Percentiles rank a stretch among this genome's conserved stretches.
phyloP scores from a whole-genome alignment of 1,139 yeast genomes.

The Candida labiduridarum region DNA sequence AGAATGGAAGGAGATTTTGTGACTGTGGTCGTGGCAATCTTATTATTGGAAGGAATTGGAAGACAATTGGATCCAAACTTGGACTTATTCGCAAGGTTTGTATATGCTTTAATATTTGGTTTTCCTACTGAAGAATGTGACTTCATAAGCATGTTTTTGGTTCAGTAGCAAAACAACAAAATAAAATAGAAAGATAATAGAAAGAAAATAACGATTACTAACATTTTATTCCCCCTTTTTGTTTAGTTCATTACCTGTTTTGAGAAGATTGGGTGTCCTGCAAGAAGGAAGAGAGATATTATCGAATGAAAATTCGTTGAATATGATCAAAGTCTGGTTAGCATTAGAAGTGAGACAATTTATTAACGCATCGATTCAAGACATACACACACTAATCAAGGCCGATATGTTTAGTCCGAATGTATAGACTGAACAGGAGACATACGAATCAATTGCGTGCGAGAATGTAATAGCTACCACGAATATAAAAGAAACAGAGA shows the following conservation, averaged over 20 bases:
- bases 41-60: slow-evolving; percentile 91
- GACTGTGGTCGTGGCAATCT: slow-evolving; percentile 88
- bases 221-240: slow-evolving; percentile 14
- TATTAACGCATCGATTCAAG: slow-evolving; percentile 82
- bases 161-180: slow-evolving; percentile 6
- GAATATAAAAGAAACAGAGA: neutral
- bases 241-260: slow-evolving; percentile 78
- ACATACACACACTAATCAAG: slow-evolving; percentile 52
- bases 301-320: slow-evolving; percentile 60
- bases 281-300: slow-evolving; percentile 65
- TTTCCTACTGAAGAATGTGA: slow-evolving; percentile 48
- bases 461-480: neutral
- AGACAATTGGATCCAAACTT: slow-evolving; percentile 89
- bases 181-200: slow-evolving; percentile 16
- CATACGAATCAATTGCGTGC: neutral
- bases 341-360: slow-evolving; percentile 88
- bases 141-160: slow-evolving; percentile 12
- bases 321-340: slow-evolving; percentile 90
- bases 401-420: slow-evolving; percentile 55
- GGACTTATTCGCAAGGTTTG: slow-evolving; percentile 93
- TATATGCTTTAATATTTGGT: slow-evolving; percentile 64
- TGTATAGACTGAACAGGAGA: slow-evolving; percentile 20
- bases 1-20: slow-evolving; percentile 97
- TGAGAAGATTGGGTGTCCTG: slow-evolving; percentile 77
- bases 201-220: slow-evolving; percentile 25